phyloP scores from a whole-genome alignment of 2,329 filamentous ascomycete genomes.

The Acrodontium crateriforme region DNA sequence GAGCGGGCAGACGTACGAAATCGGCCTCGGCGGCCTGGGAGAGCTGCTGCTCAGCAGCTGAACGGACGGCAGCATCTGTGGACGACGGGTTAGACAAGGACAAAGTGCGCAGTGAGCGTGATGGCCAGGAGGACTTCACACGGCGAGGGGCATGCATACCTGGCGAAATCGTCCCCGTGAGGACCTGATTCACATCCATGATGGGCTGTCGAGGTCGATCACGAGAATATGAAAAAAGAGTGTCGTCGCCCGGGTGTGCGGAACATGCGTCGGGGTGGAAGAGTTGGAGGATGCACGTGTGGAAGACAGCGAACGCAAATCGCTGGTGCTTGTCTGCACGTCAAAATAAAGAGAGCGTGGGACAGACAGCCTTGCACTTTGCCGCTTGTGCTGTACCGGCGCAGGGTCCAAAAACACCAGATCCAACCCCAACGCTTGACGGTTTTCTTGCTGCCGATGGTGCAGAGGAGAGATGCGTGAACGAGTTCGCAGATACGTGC shows the following conservation, averaged over 20 bases:
- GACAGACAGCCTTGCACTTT: not conserved
- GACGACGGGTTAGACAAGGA: not conserved
- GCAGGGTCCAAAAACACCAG: too few species aligned
- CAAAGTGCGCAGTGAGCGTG: not conserved
- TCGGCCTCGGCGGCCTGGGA: constrained; percentile 83
- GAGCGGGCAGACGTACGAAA: constrained; percentile 54
- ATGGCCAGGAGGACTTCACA: constrained; percentile 4
- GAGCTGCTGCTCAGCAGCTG: constrained; percentile 87
- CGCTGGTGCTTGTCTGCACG: constrained; percentile 1
- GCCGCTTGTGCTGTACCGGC: too few species aligned
- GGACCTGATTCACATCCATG: constrained; percentile 97
- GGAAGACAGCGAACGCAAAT: not conserved
- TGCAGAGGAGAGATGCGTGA: too few species aligned
- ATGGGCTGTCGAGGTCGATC: constrained; percentile 32
- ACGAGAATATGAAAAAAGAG: constrained; percentile 6
- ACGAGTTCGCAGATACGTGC: too few species aligned
- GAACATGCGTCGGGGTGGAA: not conserved
- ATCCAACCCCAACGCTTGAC: too few species aligned
- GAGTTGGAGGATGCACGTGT: constrained; percentile 1
- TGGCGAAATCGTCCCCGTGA: constrained; percentile 89
- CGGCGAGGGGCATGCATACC: constrained; percentile 59
- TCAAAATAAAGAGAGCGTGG: constrained; percentile 1
- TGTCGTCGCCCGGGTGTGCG: constrained; percentile 8
- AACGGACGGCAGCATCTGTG: constrained; percentile 76
- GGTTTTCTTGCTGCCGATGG: too few species aligned